Percentiles rank a stretch among this genome's conserved stretches.
Conservation (phyloP, 169 alveolate species). For the Cryptosporidium muris region DNA sequence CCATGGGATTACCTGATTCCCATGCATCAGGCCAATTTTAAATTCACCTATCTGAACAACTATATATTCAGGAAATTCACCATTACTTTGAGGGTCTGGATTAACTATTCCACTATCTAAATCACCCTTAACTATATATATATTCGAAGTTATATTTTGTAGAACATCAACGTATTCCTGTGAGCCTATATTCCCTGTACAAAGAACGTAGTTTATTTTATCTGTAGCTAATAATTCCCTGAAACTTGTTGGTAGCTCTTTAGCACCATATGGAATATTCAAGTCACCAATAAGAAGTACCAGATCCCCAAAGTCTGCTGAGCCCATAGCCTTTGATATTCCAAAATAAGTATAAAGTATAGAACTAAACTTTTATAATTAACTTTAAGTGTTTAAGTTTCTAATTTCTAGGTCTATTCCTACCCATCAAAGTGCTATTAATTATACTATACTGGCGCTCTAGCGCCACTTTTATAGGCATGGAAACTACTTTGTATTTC, state of each 20-base stretch:
- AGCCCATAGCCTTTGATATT: not conserved
- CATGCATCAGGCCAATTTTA: constrained; percentile 92
- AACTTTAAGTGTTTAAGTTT: no score
- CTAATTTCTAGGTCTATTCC: no score
- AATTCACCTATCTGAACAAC: constrained; percentile 90
- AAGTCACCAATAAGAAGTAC: constrained; percentile 91
- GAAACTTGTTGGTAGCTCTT: constrained; percentile 88
- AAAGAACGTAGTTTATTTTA: constrained; percentile 83
- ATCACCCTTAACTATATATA: constrained; percentile 91
- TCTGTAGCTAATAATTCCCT: constrained; percentile 89
- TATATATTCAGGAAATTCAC: constrained; percentile 85
- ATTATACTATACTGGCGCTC: no score
- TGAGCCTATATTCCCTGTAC: constrained; percentile 87
- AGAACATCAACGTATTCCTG: constrained; percentile 89
- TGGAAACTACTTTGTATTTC: no score
- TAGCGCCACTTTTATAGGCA: no score
- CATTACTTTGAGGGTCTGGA: constrained; percentile 56
- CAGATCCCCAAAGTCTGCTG: constrained; percentile 79
- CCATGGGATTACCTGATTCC: constrained; percentile 94
- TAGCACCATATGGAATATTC: constrained; percentile 90
- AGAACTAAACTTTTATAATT: no score
- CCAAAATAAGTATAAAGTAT: no score
- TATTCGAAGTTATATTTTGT: constrained; percentile 83
- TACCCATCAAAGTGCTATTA: no score
- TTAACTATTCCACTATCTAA: constrained; percentile 82